A percentile compares a stretch with the other conserved stretches of the same genome.
Evolutionary conservation across 192 early-diverging fungal genomes (phyloP).

Genomic region (Paraglomus brasilianum): DNA sequence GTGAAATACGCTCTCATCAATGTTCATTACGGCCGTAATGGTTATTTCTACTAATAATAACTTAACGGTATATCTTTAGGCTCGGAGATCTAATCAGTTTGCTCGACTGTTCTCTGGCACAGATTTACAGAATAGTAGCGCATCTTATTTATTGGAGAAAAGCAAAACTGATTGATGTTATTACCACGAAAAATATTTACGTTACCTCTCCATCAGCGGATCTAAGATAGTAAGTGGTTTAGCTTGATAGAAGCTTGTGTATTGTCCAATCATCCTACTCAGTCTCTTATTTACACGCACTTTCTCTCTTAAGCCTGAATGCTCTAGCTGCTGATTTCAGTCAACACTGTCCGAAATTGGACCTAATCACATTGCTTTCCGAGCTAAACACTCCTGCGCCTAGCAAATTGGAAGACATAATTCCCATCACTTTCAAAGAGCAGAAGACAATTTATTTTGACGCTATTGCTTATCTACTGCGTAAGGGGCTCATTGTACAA

Average conservation of each 20-base stretch:
- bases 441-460: slow-evolving; percentile 72
- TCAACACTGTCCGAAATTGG: slow-evolving; percentile 1
- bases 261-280: slow-evolving; percentile 1
- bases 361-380: slow-evolving; percentile 43
- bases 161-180: slow-evolving; percentile 85
- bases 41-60: too few relatives aligned
- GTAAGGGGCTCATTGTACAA: slow-evolving; percentile 75
- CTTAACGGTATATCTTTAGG: slow-evolving; percentile 35
- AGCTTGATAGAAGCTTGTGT: not conserved
- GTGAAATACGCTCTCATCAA: too few relatives aligned
- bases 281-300: slow-evolving; percentile 30
- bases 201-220: slow-evolving; percentile 66
- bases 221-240: slow-evolving; percentile 50
- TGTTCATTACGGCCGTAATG: too few relatives aligned
- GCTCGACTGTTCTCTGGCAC: slow-evolving; percentile 91
- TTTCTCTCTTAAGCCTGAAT: slow-evolving; percentile 37
- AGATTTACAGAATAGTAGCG: slow-evolving; percentile 84
- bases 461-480: slow-evolving; percentile 76
- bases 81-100: slow-evolving; percentile 78
- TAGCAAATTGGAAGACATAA: slow-evolving; percentile 43
- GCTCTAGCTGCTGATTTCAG: slow-evolving; percentile 36
- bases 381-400: slow-evolving; percentile 62
- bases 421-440: slow-evolving; percentile 60
- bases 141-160: slow-evolving; percentile 94
- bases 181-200: slow-evolving; percentile 76